Evolutionary conservation across 495 filamentous ascomycete species (phyloP).

Genomic region (Aspergillus cavernicola): DNA sequence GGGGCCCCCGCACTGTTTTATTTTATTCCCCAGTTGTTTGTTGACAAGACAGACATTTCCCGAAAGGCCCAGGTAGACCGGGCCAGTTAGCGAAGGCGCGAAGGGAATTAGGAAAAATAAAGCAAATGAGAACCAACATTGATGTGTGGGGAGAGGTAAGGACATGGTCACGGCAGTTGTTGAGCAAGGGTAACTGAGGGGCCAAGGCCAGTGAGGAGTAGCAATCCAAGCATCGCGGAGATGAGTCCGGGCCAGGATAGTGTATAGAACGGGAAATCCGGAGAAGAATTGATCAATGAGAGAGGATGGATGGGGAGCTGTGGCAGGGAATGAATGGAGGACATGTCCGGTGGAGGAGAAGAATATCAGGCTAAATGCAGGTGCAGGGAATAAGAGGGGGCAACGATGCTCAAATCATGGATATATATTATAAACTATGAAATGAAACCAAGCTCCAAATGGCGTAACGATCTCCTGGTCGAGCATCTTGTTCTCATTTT

Average conservation of each 20-base stretch:
- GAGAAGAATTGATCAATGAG: slow-evolving; percentile 9
- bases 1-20: slow-evolving; percentile 1
- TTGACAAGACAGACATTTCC: not conserved
- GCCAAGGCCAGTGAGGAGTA: slow-evolving; percentile 2
- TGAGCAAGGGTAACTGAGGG: not conserved
- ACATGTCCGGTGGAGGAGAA: not conserved
- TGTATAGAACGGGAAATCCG: not conserved
- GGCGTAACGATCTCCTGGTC: no score
- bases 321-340: no score
- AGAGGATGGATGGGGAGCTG: not conserved
- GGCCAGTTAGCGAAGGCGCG: not conserved
- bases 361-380: slow-evolving; percentile 15
- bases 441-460: no score
- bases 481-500: slow-evolving; percentile 5
- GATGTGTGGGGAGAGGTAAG: not conserved
- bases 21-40: not conserved
- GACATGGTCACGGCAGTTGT: not conserved
- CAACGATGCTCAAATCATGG: not conserved
- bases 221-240: slow-evolving; percentile 8
- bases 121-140: not conserved
- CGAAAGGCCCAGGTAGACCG: not conserved
- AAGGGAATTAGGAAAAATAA: not conserved
- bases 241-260: slow-evolving; percentile 7
- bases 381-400: not conserved
- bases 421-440: no score